phyloP scores from a whole-genome alignment of 192 early-diverging fungal genomes.

The Linnemannia hyalina region DNA sequence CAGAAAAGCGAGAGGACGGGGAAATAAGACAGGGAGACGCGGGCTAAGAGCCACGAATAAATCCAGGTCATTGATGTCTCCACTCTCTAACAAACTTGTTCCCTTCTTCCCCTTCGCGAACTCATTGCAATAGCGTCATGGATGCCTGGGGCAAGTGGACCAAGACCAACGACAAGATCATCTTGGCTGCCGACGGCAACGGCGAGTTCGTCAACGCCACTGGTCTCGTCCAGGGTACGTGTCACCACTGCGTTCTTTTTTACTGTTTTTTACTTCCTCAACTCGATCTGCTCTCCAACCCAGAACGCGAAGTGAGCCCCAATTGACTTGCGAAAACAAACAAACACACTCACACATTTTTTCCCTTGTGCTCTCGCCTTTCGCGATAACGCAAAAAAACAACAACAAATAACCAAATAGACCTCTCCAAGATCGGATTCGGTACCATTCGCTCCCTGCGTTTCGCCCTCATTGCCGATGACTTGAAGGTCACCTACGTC shows the following conservation, averaged over 20 bases:
- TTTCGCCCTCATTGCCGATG: slow-evolving; percentile 79
- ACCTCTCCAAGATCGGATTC: slow-evolving; percentile 72
- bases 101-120: background rate
- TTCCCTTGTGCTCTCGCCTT: slow-evolving; percentile 10
- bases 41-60: slow-evolving; percentile 15
- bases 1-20: background rate
- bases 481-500: slow-evolving; percentile 79
- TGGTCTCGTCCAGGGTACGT: slow-evolving; percentile 67
- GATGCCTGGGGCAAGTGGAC: slow-evolving; percentile 67
- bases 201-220: slow-evolving; percentile 75
- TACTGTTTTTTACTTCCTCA: background rate
- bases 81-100: background rate
- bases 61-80: no score
- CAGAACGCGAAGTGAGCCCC: background rate
- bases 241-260: background rate
- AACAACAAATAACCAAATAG: slow-evolving; percentile 21
- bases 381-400: background rate
- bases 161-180: slow-evolving; percentile 64
- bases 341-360: background rate
- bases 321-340: background rate
- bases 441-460: slow-evolving; percentile 76
- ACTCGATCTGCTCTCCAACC: background rate
- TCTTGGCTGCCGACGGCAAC: slow-evolving; percentile 85
- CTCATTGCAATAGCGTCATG: slow-evolving; percentile 55
- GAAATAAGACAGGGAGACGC: background rate